Evolutionary conservation across 805 yeast species (phyloP).

Genomic region (Pichia pseudocactophila): DNA sequence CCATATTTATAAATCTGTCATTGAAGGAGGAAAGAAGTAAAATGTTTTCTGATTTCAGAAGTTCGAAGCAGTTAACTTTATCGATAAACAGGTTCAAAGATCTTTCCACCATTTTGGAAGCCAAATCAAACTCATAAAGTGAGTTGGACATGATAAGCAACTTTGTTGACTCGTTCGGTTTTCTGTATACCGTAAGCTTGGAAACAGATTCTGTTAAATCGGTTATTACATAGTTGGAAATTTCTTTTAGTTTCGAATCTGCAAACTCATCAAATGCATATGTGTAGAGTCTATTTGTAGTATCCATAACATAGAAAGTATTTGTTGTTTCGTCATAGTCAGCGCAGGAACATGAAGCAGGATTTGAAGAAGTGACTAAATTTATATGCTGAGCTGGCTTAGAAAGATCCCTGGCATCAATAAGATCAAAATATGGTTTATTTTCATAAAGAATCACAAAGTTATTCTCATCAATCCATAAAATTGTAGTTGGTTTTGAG

Average conservation of each 20-base stretch:
- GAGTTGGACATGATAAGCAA: constrained; percentile 10
- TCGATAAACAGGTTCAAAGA: constrained; percentile 13
- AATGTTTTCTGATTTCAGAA: constrained; percentile 2
- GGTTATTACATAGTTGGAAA: constrained; percentile 7
- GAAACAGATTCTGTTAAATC: constrained; percentile 10
- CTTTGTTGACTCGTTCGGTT: background rate
- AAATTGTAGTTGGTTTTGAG: constrained; percentile 2
- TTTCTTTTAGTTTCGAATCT: constrained; percentile 2
- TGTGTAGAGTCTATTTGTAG: constrained; percentile 9
- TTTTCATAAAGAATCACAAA: constrained; percentile 6
- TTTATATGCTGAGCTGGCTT: constrained; percentile 2
- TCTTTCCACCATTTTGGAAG: constrained; percentile 6
- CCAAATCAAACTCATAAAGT: constrained; percentile 10
- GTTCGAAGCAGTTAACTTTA: constrained; percentile 6
- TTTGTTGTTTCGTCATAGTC: background rate
- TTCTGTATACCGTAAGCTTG: constrained; percentile 1
- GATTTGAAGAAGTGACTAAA: constrained; percentile 3
- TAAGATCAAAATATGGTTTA: constrained; percentile 7
- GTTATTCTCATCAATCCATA: constrained; percentile 3
- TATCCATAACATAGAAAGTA: constrained; percentile 5
- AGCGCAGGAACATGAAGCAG: constrained; percentile 7
- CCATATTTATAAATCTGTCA: constrained; percentile 75
- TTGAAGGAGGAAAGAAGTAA: constrained; percentile 45
- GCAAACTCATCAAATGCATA: constrained; percentile 6
- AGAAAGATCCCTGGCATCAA: constrained; percentile 3